Evolutionary conservation across 1,284 basidiomycete species (phyloP), one percentile per base, ranked within the genome.

Genomic region (Microbotryum saponariae): DNA sequence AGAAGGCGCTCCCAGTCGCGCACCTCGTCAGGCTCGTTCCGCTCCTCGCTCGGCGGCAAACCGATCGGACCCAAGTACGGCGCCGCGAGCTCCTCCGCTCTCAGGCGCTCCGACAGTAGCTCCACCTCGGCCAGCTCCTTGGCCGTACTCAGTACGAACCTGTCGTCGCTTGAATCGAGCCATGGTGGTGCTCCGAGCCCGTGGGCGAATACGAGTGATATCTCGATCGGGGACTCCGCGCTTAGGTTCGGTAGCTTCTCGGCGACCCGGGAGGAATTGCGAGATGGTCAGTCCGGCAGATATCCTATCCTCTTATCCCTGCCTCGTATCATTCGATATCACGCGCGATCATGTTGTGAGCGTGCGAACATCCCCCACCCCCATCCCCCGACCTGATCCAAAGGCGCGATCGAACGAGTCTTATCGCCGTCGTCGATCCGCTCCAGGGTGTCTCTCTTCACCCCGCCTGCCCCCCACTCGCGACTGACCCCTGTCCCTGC

Each of bases 211-310:
- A 59, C 57, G 25, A 29, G 23, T 6, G 59, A 42, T 44, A 60
- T 59, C 42, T 53, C 54, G n/a, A 33, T 45, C 45, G 54, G 44
- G 44, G 29, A 25, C 45, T 27, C 54, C 27, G 27, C 48, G 45
- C 47, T 25, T 46, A 57, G 21, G 47, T 48, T 66, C 23, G 67
- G 67, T 21, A 64, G 62, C 51, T 69, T 63, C 58, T 62, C 60
- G 27, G 57, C 58, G 2, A 66, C 67, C 18, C 25, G 65, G 23
- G 67, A 69, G 31, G 67, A 69, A 42, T 56, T 69, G 3, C 37
- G 67, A 12, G 67, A 69, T 44, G 65, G 67, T 66, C 21, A 61
- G 64, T 62, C 20, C 1, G 27, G 10, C 37, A 42, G 12, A 31
- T 31, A 7, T 31, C 12, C 4, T 8, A 23, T 6, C 29, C 18